These are phyloP conservation scores for Camelina hispida DNA, from an alignment of 345 rosid species.

Conservation along the genomic window DNA sequence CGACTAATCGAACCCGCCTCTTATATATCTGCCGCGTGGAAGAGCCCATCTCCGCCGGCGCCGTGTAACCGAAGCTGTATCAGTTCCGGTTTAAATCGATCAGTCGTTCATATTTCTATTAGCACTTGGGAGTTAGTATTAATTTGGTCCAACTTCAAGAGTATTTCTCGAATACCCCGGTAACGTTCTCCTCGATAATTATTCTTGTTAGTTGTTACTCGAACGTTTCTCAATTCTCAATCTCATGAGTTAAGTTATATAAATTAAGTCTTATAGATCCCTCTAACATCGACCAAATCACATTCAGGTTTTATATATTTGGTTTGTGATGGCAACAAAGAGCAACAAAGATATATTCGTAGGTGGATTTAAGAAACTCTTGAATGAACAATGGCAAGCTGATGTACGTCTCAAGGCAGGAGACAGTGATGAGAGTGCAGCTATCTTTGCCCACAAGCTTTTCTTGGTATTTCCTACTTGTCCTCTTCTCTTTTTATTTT, in stretches of 20 bases:
- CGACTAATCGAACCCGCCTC: too few species aligned
- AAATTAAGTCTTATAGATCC: background rate
- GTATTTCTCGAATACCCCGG: background rate
- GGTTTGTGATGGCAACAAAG: conserved; percentile 2
- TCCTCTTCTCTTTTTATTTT: background rate
- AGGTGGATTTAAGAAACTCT: conserved; percentile 6
- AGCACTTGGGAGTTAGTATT: too few species aligned
- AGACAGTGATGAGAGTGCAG: conserved; percentile 16
- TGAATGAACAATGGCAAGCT: conserved; percentile 23
- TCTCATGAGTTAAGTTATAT: background rate
- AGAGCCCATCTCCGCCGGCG: too few species aligned
- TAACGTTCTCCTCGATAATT: background rate
- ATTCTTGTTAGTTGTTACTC: background rate
- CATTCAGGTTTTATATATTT: background rate
- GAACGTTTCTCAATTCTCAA: background rate
- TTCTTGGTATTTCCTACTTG: conserved; percentile 1
- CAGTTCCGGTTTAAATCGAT: too few species aligned
- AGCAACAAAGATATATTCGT: conserved; percentile 13
- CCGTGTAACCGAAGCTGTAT: too few species aligned
- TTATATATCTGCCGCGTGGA: too few species aligned
- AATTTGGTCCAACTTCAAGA: too few species aligned
- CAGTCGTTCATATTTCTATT: too few species aligned
- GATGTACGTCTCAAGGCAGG: conserved; percentile 30
- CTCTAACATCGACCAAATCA: background rate
- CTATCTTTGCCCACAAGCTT: conserved; percentile 32